Conservation (phyloP, 2,329 filamentous ascomycete species). For the Pseudogymnoascus sp. region DNA sequence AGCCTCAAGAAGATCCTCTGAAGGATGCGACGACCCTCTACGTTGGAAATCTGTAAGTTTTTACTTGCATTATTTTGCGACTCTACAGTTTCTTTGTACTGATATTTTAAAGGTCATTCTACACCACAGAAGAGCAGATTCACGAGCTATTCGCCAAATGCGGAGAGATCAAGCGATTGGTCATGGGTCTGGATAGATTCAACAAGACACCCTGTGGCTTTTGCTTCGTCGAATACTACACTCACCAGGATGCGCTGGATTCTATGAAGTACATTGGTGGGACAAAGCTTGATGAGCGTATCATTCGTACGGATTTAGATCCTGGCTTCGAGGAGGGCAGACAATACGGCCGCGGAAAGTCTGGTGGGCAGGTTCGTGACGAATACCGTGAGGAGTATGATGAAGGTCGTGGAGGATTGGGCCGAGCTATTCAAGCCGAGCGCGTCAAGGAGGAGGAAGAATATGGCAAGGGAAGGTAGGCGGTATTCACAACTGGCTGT, state of each 20-base stretch:
- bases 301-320: conserved; percentile 92
- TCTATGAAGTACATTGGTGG: conserved; percentile 98
- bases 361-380: conserved; percentile 91
- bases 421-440: conserved; percentile 66
- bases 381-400: conserved; percentile 98
- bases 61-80: conserved; percentile 28
- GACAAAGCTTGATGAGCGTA: conserved; percentile 93
- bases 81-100: conserved; percentile 9
- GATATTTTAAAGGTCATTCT: conserved; percentile 64
- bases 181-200: conserved; percentile 97
- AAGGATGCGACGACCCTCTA: conserved; percentile 90
- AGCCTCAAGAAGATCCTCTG: conserved; percentile 65
- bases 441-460: conserved; percentile 50
- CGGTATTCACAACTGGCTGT: background rate
- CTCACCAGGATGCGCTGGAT: conserved; percentile 90
- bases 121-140: conserved; percentile 98
- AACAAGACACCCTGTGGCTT: conserved; percentile 98
- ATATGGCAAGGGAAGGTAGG: conserved; percentile 49
- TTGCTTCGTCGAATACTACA: conserved; percentile 99
- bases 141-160: conserved; percentile 95
- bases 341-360: conserved; percentile 93
- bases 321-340: conserved; percentile 93
- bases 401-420: conserved; percentile 84
- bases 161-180: conserved; percentile 93
- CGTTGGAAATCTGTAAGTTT: conserved; percentile 76